These are phyloP conservation scores for Curvularia sp. DNA, from an alignment of 2,329 filamentous ascomycete genomes.

Conservation along the genomic window DNA sequence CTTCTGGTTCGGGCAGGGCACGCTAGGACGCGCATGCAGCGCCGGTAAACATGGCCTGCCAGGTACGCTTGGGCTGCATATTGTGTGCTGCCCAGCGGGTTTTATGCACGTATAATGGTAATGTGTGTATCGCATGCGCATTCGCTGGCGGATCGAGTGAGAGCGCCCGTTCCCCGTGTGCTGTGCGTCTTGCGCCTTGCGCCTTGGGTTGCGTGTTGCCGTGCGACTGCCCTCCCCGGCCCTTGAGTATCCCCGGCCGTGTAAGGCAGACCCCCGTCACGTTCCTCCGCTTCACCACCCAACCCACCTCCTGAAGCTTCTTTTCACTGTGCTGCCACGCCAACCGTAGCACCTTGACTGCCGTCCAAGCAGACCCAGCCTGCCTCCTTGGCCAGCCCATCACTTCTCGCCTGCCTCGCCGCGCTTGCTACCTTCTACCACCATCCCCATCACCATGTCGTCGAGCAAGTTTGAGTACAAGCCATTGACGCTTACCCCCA, in stretches of 20 bases:
- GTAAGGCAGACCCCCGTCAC: slow-evolving; percentile 28
- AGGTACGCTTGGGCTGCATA: slow-evolving; percentile 6
- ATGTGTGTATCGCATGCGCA: background rate
- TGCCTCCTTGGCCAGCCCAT: slow-evolving; percentile 1
- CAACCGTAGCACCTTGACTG: slow-evolving; percentile 29
- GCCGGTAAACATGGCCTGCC: slow-evolving; percentile 2
- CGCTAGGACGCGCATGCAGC: slow-evolving; percentile 10
- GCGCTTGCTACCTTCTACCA: slow-evolving; percentile 7
- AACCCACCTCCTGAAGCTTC: slow-evolving; percentile 41
- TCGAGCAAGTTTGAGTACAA: slow-evolving; percentile 40
- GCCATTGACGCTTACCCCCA: slow-evolving; percentile 47
- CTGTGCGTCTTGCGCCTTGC: background rate
- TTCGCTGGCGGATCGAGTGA: no score
- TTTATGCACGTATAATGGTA: background rate
- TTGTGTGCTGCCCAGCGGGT: slow-evolving; percentile 4
- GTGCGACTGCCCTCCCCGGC: background rate
- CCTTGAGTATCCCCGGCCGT: slow-evolving; percentile 16
- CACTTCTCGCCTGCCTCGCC: slow-evolving; percentile 2
- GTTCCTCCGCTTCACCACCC: slow-evolving; percentile 28
- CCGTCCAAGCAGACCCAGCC: slow-evolving; percentile 17
- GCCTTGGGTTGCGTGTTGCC: background rate
- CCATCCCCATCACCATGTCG: slow-evolving; percentile 31
- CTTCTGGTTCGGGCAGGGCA: slow-evolving; percentile 17
- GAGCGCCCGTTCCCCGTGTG: background rate
- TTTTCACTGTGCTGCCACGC: slow-evolving; percentile 22